Base-by-base conservation (phyloP, 306 rosid genomes). In the Ceratonia siliqua region DNA sequence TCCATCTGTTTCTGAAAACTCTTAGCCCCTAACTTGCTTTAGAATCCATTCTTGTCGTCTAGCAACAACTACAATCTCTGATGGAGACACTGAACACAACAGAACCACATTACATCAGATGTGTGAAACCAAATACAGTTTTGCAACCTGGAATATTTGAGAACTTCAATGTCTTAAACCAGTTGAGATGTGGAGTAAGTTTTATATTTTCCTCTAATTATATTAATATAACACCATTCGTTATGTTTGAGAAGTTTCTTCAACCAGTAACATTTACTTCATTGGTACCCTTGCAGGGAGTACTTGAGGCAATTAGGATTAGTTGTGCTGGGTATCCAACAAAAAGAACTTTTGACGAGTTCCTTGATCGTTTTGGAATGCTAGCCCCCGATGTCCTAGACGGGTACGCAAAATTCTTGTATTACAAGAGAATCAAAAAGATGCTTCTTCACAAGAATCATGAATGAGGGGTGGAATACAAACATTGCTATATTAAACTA, bases 261-360 rank as follows among this genome's bases (percentile, higher is more conserved):
- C 39, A 43, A 14, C 54, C 48, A 22, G 27, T 17, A 58, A 56
- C 39, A 22, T 75, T 66, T 43, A 38, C 73, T 28, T 53, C 30
- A 18, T 54, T 58, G 72, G 41, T 62, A n/a, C 48, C 67, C 27
- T 73, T 43, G 72, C 89, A 92, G 97, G 97, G 97, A 84, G 97
- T 92, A 43, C 91, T 92, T 21, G 97, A 92, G 82, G 97, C 96
- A 27, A 92, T 92, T 67, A 76, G 97, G 78, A 92, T 92, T 56
- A 92, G 97, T 55, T 92, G 97, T 79, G 97, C 97, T 6, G 96
- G 97, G 58, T 92, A 92, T 83, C 97, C 97, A 63, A 92, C 97
- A 55, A 89, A 89, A 73, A 85, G 96, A 85, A 78, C 95, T 74
- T 89, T 89, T 52, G 93, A 92, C 28, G 97, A 92, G 86, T 92